Evolutionary conservation across 2,329 filamentous ascomycete genomes (phyloP), one percentile per base, ranked within the genome.

Genomic region (Xylariaceae sp.): DNA sequence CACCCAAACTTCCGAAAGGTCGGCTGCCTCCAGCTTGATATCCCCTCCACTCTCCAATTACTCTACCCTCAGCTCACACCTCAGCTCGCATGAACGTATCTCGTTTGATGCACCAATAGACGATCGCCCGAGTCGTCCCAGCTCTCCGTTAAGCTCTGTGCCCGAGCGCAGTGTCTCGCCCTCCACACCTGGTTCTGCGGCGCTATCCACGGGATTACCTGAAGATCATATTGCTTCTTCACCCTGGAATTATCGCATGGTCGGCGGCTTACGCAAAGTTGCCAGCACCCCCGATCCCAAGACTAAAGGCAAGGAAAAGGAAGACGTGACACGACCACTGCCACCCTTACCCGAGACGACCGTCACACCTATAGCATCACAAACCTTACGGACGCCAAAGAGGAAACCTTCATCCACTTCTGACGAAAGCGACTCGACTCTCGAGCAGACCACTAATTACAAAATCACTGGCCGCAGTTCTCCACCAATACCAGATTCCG

Each of bases 231-330:
- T 45, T 34, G 48, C 47, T 34, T 59, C 63, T 15, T 64, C 73
- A 13, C 68, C 74, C 40, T 76, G 72, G 69, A 76, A 72, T 55
- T 73, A 75, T 52, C 72, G 71, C 49, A 66, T 79, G 57, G 64
- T 72, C 35, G 74, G 76, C 50, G 76, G 75, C 39, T 56, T 79
- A 43, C 75, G 76, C 41, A 76, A 75, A 55, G 73, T 79, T 15
- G 63, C 65, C 34, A 63, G 61, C 22, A 69, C 66, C 34, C 64
- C 66, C 16, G 68, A 74, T 50, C 48, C 60, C 42, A 54, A 49
- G 17, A 42, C 46, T 16, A 60, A 60, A 47, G 59, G 55, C 37
- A 71, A 72, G 57, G 64, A 61, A 44, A 70, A 66, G 49, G 63
- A 67, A 48, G 51, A 57, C 40, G 43, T 50, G 26, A 48, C 52